Evolutionary conservation across 2,329 filamentous ascomycete species (phyloP).

Genomic region (Botrytis hyacinthi): DNA sequence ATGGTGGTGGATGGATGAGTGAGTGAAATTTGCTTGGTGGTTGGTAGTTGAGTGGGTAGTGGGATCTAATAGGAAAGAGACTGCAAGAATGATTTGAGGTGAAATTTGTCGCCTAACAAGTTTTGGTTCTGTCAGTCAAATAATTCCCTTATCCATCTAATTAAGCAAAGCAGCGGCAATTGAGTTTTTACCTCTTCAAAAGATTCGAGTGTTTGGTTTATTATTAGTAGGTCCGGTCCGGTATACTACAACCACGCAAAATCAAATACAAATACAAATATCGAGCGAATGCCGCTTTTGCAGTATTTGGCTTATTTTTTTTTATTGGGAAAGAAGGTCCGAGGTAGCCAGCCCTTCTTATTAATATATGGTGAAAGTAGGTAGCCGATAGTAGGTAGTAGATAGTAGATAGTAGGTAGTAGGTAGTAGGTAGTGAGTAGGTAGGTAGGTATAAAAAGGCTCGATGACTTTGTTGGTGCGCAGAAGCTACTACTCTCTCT

Average conservation of each 20-base stretch:
- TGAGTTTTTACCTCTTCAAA: slow-evolving; percentile 4
- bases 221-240: no score
- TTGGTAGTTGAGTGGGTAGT: background rate
- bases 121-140: background rate
- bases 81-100: slow-evolving; percentile 6
- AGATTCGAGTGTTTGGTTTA: background rate
- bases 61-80: slow-evolving; percentile 6
- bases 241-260: background rate
- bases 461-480: background rate
- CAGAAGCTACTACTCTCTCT: background rate
- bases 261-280: background rate
- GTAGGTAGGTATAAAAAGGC: background rate
- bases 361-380: background rate
- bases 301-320: background rate
- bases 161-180: slow-evolving; percentile 4
- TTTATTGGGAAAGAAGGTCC: background rate
- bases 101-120: slow-evolving; percentile 12
- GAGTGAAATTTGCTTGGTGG: background rate
- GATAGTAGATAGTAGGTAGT: no score
- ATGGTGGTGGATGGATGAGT: background rate
- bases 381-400: background rate
- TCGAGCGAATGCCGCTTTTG: slow-evolving; percentile 10
- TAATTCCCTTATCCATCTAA: background rate
- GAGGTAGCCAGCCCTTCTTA: background rate
- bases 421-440: no score